Evolutionary conservation across 179 eudicot genomes (phyloP), one percentile per base, ranked within the genome.

Genomic region (Actinidia arguta): DNA sequence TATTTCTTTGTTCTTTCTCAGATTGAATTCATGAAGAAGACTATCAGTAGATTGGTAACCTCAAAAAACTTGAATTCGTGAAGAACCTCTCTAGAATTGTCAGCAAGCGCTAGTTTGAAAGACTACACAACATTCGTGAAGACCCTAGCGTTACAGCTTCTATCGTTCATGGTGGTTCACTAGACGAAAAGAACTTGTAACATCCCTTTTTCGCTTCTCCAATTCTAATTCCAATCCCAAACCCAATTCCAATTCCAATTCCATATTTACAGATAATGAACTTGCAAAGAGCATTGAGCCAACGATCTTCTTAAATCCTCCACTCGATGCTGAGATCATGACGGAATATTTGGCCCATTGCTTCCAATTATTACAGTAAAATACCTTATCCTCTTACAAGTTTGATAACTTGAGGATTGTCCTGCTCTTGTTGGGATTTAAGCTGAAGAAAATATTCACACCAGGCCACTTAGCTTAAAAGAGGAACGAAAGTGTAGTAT

Each of bases 301-400:
- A 31, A 96, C 98, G 3, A 91, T 96, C 83, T 84, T 96, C 84
- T 55, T 96, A 80, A 87, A 96, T 90, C 99, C 99, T 51, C 98
- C 99, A 3, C 88, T 92, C 25, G 94, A 95, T 85, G 79, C 98
- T 44, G 95, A 83, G 75, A 85, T 96, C 86, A 96, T 96, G 99
- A 89, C 92, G 0, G 99, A 95, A 95, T 96, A 75, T 96, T 96
- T 75, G 99, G 99, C 73, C 99, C 99, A 12, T 87, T 96, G 88
- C 90, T 96, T 78, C 99, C 99, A 1, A 95, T 96, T 36, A 91
- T 96, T 62, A 96, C 99, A 8, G 98, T 95, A 79, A 90, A 79
- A 25, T 20, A 55, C 17, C 55, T 88, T 93, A 84, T 51, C 87
- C 58, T 93, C 91, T 59, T 96, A 91, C 82, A 81, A 71, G 36